These are phyloP conservation scores for Amesomyces nigricolor DNA, from an alignment of 2,329 filamentous ascomycete species.

Conservation along the genomic window DNA sequence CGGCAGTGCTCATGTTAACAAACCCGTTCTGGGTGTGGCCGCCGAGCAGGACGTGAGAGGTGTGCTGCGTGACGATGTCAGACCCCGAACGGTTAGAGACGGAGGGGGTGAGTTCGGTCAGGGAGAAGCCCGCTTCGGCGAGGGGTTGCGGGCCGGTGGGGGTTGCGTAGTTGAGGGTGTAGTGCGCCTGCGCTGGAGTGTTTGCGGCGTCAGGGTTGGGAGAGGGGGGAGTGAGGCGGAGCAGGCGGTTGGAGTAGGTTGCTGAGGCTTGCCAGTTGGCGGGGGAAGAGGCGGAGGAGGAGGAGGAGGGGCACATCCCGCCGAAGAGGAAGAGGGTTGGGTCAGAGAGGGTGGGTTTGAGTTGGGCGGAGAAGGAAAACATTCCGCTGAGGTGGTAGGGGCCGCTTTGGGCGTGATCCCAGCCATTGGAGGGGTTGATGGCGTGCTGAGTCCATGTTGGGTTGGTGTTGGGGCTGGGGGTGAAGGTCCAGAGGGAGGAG, in stretches of 20 bases:
- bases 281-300: conserved; percentile 28
- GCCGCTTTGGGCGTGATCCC: conserved; percentile 28
- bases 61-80: conserved; percentile 59
- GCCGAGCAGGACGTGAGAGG: conserved; percentile 74
- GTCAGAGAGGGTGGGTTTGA: conserved; percentile 47
- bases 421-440: conserved; percentile 20
- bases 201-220: conserved; percentile 13
- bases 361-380: conserved; percentile 62
- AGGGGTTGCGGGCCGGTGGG: conserved; percentile 62
- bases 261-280: conserved; percentile 60
- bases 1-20: conserved; percentile 89
- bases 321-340: conserved; percentile 71
- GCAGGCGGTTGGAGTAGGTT: conserved; percentile 76
- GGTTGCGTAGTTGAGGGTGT: conserved; percentile 36
- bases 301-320: conserved; percentile 70
- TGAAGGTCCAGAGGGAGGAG: conserved; percentile 64
- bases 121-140: conserved; percentile 80
- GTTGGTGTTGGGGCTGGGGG: conserved; percentile 35
- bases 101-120: conserved; percentile 67
- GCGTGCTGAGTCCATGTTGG: conserved; percentile 36
- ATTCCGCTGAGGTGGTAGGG: conserved; percentile 50
- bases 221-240: conserved; percentile 46
- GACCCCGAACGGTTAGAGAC: conserved; percentile 51
- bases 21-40: conserved; percentile 80
- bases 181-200: conserved; percentile 14